Percentiles rank a stretch among this genome's conserved stretches.
Evolutionary conservation across 805 yeast genomes (phyloP).

Genomic region (Wickerhamiella parazyma): DNA sequence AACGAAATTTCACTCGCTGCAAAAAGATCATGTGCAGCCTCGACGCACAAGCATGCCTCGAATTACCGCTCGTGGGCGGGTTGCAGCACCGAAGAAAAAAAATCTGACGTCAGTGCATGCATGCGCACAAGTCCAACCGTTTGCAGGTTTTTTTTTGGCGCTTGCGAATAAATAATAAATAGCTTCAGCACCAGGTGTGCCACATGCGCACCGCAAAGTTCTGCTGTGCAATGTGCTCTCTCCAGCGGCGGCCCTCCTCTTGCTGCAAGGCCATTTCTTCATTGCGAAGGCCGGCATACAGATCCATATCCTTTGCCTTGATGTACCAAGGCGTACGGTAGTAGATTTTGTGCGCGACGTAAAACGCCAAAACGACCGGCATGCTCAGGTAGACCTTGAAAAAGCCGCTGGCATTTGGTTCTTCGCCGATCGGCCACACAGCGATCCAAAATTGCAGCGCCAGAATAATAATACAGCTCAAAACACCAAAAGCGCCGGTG

Average conservation of each 20-base stretch:
- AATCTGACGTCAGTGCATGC: not conserved
- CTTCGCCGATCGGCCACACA: conserved; percentile 36
- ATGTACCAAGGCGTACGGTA: conserved; percentile 30
- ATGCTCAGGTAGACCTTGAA: conserved; percentile 43
- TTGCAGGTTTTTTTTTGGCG: too few relatives aligned
- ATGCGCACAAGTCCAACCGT: not conserved
- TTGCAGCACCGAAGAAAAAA: not conserved
- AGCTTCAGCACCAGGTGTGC: conserved; percentile 9
- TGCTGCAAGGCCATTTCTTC: conserved; percentile 35
- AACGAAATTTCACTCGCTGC: not conserved
- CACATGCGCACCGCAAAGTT: conserved; percentile 15
- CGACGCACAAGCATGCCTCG: not conserved
- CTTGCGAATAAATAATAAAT: too few relatives aligned
- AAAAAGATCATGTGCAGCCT: not conserved
- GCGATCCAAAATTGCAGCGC: conserved; percentile 58
- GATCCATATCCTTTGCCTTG: conserved; percentile 38
- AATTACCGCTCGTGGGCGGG: not conserved
- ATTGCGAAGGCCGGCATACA: conserved; percentile 49
- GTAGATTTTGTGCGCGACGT: conserved; percentile 38
- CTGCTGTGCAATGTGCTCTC: conserved; percentile 42
- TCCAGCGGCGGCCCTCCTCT: conserved; percentile 39
- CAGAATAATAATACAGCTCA: conserved; percentile 38
- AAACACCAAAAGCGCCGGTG: conserved; percentile 45
- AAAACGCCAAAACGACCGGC: conserved; percentile 32
- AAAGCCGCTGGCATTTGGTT: conserved; percentile 30